phyloP scores from a whole-genome alignment of 768 basidiomycete genomes.

The Pulveroboletus sp. region DNA sequence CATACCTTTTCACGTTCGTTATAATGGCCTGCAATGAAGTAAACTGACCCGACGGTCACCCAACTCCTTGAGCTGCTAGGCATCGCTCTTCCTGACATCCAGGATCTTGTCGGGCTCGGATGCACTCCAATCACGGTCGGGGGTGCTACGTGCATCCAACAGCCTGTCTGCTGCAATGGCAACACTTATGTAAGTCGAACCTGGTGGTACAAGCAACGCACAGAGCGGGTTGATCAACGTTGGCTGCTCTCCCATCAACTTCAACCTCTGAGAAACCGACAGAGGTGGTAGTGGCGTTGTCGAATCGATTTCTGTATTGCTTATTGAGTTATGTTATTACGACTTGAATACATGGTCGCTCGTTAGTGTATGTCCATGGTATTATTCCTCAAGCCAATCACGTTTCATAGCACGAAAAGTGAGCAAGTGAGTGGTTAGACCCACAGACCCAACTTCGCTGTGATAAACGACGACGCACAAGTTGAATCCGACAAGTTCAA shows the following conservation, averaged over 20 bases:
- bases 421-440: too few species aligned
- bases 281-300: background rate
- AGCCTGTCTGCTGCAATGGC: conserved; percentile 18
- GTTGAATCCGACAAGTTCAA: too few species aligned
- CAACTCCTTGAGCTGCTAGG: background rate
- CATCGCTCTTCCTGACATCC: background rate
- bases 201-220: too few species aligned
- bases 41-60: background rate
- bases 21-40: background rate
- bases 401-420: too few species aligned
- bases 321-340: background rate
- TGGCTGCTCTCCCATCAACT: conserved; percentile 15
- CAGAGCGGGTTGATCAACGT: conserved; percentile 9
- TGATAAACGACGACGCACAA: too few species aligned
- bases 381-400: too few species aligned
- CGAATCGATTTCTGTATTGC: background rate
- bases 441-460: too few species aligned
- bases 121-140: conserved; percentile 1
- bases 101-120: background rate
- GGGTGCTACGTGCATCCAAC: conserved; percentile 5
- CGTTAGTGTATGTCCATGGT: too few species aligned
- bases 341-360: too few species aligned
- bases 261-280: conserved; percentile 1
- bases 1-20: background rate
- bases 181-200: conserved; percentile 8